Base-by-base conservation (phyloP, 2,329 filamentous ascomycete genomes). In the Aspergillus sp. region DNA sequence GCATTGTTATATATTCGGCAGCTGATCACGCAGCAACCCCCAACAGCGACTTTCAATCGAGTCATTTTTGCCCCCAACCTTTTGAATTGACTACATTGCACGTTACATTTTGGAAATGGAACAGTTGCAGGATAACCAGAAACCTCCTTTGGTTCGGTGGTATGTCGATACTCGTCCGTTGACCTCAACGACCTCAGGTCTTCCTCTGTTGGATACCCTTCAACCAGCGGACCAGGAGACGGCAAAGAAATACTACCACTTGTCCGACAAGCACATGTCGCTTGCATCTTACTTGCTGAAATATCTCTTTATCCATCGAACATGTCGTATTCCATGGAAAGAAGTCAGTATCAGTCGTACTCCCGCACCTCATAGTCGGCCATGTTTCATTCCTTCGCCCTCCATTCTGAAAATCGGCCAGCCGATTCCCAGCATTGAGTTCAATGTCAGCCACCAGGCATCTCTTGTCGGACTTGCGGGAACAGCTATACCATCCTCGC, bases 391-490 rank as follows among this genome's bases (percentile, higher is more conserved):
- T 8, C 66, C 77, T 19, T 58, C 67, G 1, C 27, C 31, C 7
- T 7, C 40, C 7, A 27, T 40, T 9, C 48, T 58, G 27, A 34
- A 27, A 10, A 33, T 28, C 28, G 5, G 8, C 13, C 35, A 33
- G 3, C 39, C 45, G n/a, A 48, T 53, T 29, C 51, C 56, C 1
- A 52, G 52, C 7, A 64, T 82, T 32, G 79, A 84, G 50, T 85
- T 85, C 67, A 85, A 85, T 50, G 72, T 84, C 43, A 81, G 76
- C 29, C 81, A 85, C 50, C 81, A 85, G 61, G 79, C 78, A 12
- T 79, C 78, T 0, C 64, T 85, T 4, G 78, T 83, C n/a, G 72
- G 73, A 1, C 63, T 85, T 5, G 75, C 81, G 1, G 78, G 81
- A 9, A 71, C 67, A 13, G 50, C 60, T 7, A 58, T 59, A 6